phyloP scores from a whole-genome alignment of 495 filamentous ascomycete species.

The Aspergillus cristatus region DNA sequence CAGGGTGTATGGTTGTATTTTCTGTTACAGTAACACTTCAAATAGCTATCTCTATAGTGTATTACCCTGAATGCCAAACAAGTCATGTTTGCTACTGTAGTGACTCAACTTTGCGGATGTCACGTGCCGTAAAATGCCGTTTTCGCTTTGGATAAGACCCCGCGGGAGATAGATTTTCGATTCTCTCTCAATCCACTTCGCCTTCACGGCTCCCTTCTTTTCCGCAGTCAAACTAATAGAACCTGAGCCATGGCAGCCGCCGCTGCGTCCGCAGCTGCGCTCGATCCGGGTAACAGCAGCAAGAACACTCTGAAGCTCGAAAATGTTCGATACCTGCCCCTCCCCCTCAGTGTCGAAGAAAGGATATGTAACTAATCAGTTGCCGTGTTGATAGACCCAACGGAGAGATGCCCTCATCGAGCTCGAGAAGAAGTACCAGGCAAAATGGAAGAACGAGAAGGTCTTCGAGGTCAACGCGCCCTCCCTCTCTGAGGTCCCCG shows the following conservation, averaged over 20 bases:
- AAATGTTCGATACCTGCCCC: constrained; percentile 43
- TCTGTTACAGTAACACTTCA: too few species aligned
- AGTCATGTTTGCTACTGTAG: too few species aligned
- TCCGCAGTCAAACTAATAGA: too few species aligned
- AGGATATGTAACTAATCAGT: constrained; percentile 12
- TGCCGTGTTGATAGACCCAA: constrained; percentile 53
- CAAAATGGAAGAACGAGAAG: constrained; percentile 66
- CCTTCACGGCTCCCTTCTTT: too few species aligned
- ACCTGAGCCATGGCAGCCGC: constrained; percentile 48
- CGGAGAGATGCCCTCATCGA: constrained; percentile 83
- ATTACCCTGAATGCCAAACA: too few species aligned
- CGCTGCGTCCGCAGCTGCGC: constrained; percentile 44
- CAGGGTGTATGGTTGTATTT: too few species aligned
- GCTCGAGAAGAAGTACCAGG: constrained; percentile 88
- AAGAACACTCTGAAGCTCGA: constrained; percentile 67
- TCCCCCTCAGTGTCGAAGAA: constrained; percentile 15
- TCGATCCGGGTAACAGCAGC: constrained; percentile 51
- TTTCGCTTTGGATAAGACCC: too few species aligned
- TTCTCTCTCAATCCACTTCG: too few species aligned
- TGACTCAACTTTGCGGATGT: too few species aligned
- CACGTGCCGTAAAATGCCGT: too few species aligned
- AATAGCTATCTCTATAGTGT: too few species aligned
- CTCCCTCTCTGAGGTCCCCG: constrained; percentile 61
- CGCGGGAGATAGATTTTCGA: too few species aligned
- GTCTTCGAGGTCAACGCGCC: constrained; percentile 85